Conservation (phyloP, 345 rosid species). For the Rhodomyrtus tomentosa region DNA sequence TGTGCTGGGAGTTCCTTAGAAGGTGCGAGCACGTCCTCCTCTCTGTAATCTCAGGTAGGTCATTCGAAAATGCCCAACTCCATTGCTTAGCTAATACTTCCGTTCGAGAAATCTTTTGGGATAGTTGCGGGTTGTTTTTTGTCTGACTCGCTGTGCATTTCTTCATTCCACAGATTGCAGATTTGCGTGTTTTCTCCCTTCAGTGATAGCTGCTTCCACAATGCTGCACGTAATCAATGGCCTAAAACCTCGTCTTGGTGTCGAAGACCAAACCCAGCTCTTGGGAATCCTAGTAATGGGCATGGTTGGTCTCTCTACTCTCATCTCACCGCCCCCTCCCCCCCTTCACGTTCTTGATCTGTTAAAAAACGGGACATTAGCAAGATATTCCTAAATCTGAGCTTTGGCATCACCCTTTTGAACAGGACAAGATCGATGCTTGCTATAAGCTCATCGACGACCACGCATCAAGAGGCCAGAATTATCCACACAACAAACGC, state of each 20-base stretch:
- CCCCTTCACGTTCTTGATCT: neutral
- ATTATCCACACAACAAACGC: conserved; percentile 23
- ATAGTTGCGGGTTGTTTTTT: neutral
- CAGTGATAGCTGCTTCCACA: conserved; percentile 48
- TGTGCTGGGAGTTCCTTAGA: conserved; percentile 38
- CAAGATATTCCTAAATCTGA: neutral
- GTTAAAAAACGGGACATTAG: neutral
- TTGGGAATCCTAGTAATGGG: conserved; percentile 34
- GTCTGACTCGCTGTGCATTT: neutral
- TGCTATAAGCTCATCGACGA: conserved; percentile 37
- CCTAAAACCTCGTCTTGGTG: conserved; percentile 24
- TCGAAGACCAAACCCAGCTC: conserved; percentile 27
- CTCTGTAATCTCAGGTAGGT: conserved; percentile 35
- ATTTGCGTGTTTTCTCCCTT: conserved; percentile 34
- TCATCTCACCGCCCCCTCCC: neutral
- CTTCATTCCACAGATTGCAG: conserved; percentile 29
- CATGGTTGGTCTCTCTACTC: conserved; percentile 19
- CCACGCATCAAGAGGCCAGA: conserved; percentile 7
- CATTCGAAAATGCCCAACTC: neutral
- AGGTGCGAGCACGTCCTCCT: conserved; percentile 37
- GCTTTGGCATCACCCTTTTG: neutral
- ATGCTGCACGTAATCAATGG: conserved; percentile 37
- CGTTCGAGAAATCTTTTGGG: neutral
- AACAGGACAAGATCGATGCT: conserved; percentile 40
- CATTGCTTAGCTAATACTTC: neutral